Evolutionary conservation across 176 grass and related monocot species (phyloP), one percentile per base, ranked within the genome.

Genomic region (Lolium multiflorum): DNA sequence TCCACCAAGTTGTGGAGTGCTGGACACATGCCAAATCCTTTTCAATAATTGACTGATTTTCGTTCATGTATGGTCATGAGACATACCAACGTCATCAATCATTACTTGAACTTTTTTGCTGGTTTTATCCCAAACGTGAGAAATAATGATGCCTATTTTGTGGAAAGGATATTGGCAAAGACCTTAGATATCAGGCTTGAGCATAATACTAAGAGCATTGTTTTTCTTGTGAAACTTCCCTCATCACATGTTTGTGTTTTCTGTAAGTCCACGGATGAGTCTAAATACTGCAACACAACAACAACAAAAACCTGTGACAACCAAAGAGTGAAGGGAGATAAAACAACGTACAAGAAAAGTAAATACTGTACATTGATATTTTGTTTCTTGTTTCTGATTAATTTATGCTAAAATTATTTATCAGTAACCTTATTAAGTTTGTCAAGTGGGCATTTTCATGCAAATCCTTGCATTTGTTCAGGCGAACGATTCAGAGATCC

Each of bases 401-500:
- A 61, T 77, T 26, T 39, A 49, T 85, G 71, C 18, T 59, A 43
- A 58, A 18, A 64, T 84, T 61, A 63, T 56, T 4, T 76, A 56
- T 78, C 48, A 62, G 41, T 1, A 83, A 38, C 6, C 73, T 14
- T 41, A 7, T 63, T 46, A 72, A 82, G 41, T 46, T 79, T 86
- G 0, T 47, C 16, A 43, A 69, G 51, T 6, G 73, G 16, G 38
- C 44, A 47, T 52, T 68, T 72, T 79, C 15, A 79, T 57, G 38
- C 44, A 14, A 56, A 63, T 35, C 24, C 64, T 85, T 86, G 39
- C 63, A 66, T 86, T 87, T 54, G 18, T 64, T 72, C 81, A 98
- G 96, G 91, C 91, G 83, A 98, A 98, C 35, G 96, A 95, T 73
- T 93, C 90, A 71, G 96, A 98, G 83, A 95, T 95, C 90, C 96